Percentiles rank a stretch among this genome's conserved stretches.
Conservation (phyloP, 2,329 filamentous ascomycete species). For the Trichophyton verrucosum region DNA sequence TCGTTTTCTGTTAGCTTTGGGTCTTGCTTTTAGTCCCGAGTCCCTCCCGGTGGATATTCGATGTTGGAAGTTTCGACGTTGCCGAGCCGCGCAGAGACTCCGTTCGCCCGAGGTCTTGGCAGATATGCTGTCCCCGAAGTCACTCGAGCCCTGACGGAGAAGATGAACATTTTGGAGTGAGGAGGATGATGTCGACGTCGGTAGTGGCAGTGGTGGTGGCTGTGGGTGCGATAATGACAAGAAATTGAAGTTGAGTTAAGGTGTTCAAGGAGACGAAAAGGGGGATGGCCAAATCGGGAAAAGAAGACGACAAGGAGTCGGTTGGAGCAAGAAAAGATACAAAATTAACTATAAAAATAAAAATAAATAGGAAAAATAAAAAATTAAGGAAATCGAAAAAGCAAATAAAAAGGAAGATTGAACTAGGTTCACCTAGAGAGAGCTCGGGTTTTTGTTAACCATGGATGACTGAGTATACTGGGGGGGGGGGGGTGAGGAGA, state of each 20-base stretch:
- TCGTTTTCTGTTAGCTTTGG: background rate
- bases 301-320: background rate
- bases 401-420: background rate
- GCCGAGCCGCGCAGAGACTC: conserved; percentile 7
- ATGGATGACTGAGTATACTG: conserved; percentile 1
- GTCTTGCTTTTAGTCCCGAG: background rate
- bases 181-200: too few relatives aligned
- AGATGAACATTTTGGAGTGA: too few relatives aligned
- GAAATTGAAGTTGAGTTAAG: too few relatives aligned
- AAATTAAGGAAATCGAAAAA: background rate
- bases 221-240: too few relatives aligned
- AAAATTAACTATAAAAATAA: background rate
- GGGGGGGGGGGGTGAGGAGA: background rate
- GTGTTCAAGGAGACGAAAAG: too few relatives aligned
- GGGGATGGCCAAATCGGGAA: background rate
- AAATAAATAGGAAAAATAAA: background rate
- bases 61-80: conserved; percentile 4
- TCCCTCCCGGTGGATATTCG: background rate
- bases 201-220: too few relatives aligned
- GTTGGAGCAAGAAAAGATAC: background rate
- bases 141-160: background rate
- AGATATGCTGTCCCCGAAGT: background rate
- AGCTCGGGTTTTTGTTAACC: background rate
- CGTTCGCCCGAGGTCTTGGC: conserved; percentile 9
- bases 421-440: background rate